phyloP scores from a whole-genome alignment of 148 eudicot species.

The Persicaria maculosa region DNA sequence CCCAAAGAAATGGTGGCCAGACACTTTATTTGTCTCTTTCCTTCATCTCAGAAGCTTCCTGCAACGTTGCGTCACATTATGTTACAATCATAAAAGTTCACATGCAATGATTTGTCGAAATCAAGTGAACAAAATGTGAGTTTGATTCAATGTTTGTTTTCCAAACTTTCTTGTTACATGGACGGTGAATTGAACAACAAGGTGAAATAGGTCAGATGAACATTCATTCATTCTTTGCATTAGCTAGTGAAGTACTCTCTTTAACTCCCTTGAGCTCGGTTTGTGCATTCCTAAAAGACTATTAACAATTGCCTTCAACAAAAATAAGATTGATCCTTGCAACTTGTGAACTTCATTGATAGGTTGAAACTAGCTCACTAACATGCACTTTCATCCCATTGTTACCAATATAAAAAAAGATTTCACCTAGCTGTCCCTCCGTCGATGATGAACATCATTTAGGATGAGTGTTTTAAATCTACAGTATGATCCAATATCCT shows the following conservation, averaged over 20 bases:
- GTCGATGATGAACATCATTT: background rate
- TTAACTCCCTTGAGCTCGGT: too few species aligned
- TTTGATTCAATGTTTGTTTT: background rate
- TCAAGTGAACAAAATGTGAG: background rate
- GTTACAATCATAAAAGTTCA: background rate
- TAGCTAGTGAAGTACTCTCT: background rate
- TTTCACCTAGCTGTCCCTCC: background rate
- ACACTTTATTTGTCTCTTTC: slow-evolving; percentile 6
- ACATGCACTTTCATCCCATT: background rate
- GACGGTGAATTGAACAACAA: background rate
- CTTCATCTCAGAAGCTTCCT: slow-evolving; percentile 7
- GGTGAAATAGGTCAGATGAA: background rate
- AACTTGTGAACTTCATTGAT: background rate
- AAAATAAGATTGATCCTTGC: background rate
- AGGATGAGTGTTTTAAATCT: background rate
- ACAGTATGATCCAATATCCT: background rate
- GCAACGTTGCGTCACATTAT: background rate
- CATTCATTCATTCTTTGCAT: background rate
- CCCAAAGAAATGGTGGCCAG: background rate
- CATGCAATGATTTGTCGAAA: slow-evolving; percentile 5
- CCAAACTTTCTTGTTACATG: background rate
- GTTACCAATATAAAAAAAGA: background rate
- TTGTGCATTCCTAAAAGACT: too few species aligned
- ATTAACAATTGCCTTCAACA: background rate
- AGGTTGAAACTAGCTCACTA: background rate